phyloP scores from a whole-genome alignment of 1,139 yeast species.

The Blastobotrys ciferrii region DNA sequence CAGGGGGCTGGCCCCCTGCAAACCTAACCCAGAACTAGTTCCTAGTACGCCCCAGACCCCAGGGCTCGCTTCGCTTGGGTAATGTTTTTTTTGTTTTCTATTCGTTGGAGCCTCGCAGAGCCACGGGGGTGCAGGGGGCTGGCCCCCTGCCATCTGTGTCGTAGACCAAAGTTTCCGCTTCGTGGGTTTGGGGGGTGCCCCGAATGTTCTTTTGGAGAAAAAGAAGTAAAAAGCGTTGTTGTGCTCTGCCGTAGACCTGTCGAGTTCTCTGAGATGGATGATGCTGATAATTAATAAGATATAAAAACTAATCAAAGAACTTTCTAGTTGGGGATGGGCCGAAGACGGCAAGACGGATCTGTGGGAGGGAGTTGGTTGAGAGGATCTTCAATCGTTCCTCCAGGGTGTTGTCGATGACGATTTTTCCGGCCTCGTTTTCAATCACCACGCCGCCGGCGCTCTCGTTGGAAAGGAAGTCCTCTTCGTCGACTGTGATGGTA shows the following conservation, averaged over 20 bases:
- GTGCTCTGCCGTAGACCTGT: not conserved
- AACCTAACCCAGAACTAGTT: no score
- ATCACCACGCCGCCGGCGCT: constrained; percentile 83
- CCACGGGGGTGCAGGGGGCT: no score
- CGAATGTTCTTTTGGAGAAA: no score
- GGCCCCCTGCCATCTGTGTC: no score
- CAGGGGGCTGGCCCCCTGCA: no score
- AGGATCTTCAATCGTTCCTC: constrained; percentile 88
- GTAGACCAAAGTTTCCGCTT: no score
- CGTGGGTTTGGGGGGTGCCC: no score
- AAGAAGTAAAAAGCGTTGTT: not conserved
- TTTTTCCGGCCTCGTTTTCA: constrained; percentile 70
- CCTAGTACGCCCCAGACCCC: no score
- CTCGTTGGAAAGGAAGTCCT: constrained; percentile 39
- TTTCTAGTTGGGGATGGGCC: constrained; percentile 86
- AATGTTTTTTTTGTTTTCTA: no score
- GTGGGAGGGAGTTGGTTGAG: constrained; percentile 85
- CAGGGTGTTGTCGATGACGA: constrained; percentile 86
- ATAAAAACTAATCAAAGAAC: constrained; percentile 66
- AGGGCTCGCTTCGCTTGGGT: no score
- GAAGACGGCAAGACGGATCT: constrained; percentile 83
- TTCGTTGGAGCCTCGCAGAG: no score
- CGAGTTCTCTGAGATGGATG: not conserved
- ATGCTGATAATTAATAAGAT: constrained; percentile 1
- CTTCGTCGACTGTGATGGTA: constrained; percentile 49